Percentiles rank a stretch among this genome's conserved stretches.
Conservation (phyloP, 148 eudicot genomes). For the Beta vulgaris region DNA sequence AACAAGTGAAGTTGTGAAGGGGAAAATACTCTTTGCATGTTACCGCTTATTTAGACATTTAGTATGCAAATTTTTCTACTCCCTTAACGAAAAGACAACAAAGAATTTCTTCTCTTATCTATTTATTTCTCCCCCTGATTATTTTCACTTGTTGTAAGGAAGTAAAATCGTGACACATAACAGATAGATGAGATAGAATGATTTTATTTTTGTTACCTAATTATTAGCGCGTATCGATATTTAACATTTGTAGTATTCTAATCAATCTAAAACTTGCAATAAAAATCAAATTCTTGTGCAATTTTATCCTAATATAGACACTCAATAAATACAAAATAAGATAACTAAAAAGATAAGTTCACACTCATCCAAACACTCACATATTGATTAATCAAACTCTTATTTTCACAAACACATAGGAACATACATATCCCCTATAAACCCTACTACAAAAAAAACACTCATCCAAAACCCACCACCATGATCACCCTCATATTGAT, state of each 20-base stretch:
- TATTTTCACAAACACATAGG: too few relatives aligned
- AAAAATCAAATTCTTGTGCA: background rate
- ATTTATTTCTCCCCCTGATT: background rate
- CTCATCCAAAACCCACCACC: background rate
- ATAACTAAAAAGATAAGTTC: background rate
- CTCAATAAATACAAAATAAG: background rate
- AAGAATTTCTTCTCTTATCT: background rate
- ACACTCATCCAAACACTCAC: background rate
- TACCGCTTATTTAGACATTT: background rate
- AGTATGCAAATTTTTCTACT: background rate
- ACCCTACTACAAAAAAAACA: background rate
- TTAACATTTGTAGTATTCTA: background rate
- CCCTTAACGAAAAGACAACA: too few relatives aligned
- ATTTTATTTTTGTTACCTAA: too few relatives aligned
- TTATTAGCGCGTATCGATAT: background rate
- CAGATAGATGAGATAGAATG: too few relatives aligned
- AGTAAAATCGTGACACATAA: too few relatives aligned
- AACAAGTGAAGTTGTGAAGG: too few relatives aligned
- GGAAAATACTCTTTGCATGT: slow-evolving; percentile 8
- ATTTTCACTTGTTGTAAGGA: too few relatives aligned
- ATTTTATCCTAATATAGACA: background rate
- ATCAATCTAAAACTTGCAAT: background rate
- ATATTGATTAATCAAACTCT: too few relatives aligned
- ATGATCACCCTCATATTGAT: slow-evolving; percentile 5
- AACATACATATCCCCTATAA: background rate